Conservation (phyloP, 2,329 filamentous ascomycete genomes). For the Fusarium beomiforme region DNA sequence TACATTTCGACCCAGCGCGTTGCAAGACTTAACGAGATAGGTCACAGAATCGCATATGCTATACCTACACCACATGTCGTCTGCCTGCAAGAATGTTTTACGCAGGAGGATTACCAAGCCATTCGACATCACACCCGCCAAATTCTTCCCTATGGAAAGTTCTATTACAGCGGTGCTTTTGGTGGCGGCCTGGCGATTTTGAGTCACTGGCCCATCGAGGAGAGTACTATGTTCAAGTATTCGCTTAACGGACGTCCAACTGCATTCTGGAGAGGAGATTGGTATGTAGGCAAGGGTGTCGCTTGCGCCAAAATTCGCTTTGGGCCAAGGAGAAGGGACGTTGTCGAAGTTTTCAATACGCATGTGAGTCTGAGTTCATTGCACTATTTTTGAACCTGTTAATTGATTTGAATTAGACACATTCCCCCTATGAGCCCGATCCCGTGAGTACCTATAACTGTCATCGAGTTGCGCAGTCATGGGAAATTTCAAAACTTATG, state of each 20-base stretch:
- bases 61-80: slow-evolving; percentile 82
- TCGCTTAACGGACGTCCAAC: slow-evolving; percentile 93
- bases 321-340: slow-evolving; percentile 69
- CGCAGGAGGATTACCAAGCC: slow-evolving; percentile 80
- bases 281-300: slow-evolving; percentile 95
- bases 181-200: slow-evolving; percentile 90
- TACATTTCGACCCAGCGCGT: slow-evolving; percentile 81
- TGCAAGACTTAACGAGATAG: slow-evolving; percentile 85
- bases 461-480: slow-evolving; percentile 91
- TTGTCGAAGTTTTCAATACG: slow-evolving; percentile 92
- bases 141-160: slow-evolving; percentile 89
- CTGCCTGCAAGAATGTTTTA: slow-evolving; percentile 96
- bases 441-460: slow-evolving; percentile 87
- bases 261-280: slow-evolving; percentile 93
- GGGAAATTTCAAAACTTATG: slow-evolving; percentile 93
- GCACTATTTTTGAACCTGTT: background rate
- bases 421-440: slow-evolving; percentile 86
- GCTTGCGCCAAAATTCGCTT: slow-evolving; percentile 83
- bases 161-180: slow-evolving; percentile 90
- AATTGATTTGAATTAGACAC: slow-evolving; percentile 56
- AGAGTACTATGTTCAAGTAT: slow-evolving; percentile 87
- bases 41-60: slow-evolving; percentile 76
- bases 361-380: slow-evolving; percentile 64
- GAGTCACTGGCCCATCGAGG: slow-evolving; percentile 90
- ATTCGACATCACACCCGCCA: slow-evolving; percentile 78